Evolutionary conservation across 2,329 filamentous ascomycete genomes (phyloP), one percentile per base, ranked within the genome.

Genomic region (Alternaria gansuensis): DNA sequence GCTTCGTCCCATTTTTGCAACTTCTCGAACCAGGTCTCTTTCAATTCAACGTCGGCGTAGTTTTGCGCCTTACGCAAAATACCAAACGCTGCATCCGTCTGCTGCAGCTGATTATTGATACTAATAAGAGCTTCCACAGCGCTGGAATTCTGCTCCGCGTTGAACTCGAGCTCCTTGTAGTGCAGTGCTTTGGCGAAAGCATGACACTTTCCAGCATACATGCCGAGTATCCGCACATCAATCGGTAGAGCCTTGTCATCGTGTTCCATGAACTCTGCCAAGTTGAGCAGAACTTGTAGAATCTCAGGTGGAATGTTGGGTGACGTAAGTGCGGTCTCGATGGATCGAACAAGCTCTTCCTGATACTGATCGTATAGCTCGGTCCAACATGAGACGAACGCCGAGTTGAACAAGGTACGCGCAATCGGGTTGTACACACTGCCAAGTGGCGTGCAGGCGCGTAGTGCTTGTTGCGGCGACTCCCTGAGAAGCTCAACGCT

Each of bases 231-330:
- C 48, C 95, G 85, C 64, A 99, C 97, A 74, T 99, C 96, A 63
- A 99, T 99, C 2, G 95, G 95, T 51, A 99, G 82, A 13, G 96
- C 94, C 78, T 99, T 99, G 77, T 99, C 95, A 70, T 99, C 96
- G 73, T 99, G 95, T 75, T 99, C 95, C 95, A 99, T 99, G 77
- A 99, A 99, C 75, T 99, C 95, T 23, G 95, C 95, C 50, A 99
- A 84, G 72, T 99, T 99, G 48, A 99, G 87, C 28, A 99, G 83
- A 49, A 97, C 90, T 60, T 97, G 94, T 8, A 99, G 83, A 65
- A 99, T 90, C 77, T 99, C 96, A 0, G 96, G 95, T 0, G 95
- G 94, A 11, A 99, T 96, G 68, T 97, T 94, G 51, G 94, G 90
- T 3, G 94, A 98, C 54, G 93, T 95, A 67, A 99, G 90, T 0